Conservation (phyloP, 148 eudicot species). For the Rhododendron williamsianum region DNA sequence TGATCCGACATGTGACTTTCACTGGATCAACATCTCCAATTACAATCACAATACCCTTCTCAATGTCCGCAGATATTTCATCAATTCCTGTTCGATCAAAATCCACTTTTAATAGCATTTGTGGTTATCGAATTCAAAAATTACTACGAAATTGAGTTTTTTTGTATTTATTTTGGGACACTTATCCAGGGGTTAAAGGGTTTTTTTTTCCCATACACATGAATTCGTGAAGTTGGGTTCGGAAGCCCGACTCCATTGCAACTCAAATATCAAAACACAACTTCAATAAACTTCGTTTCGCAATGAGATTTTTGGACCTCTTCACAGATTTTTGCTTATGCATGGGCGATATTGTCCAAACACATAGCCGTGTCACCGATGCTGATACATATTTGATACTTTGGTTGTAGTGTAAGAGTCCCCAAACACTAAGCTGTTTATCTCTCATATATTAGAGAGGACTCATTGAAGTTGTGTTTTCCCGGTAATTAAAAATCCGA, state of each 20-base stretch:
- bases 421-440: background rate
- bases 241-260: background rate
- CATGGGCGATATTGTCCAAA: background rate
- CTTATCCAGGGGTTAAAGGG: background rate
- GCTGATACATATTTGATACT: background rate
- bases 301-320: background rate
- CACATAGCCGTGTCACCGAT: background rate
- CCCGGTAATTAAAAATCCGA: background rate
- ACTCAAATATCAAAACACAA: background rate
- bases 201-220: background rate
- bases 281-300: background rate
- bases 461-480: background rate
- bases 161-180: background rate
- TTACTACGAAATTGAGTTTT: background rate
- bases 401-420: background rate
- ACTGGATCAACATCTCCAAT: constrained; percentile 34
- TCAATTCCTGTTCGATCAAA: constrained; percentile 18
- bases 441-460: background rate
- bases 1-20: background rate
- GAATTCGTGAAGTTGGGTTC: background rate
- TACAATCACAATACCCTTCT: constrained; percentile 23
- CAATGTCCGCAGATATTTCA: constrained; percentile 14
- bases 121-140: background rate
- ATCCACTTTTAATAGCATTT: background rate
- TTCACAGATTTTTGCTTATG: background rate